A percentile compares a stretch with the other conserved stretches of the same genome.
Evolutionary conservation across 345 rosid species (phyloP).

Genomic region (Syzygium grande): DNA sequence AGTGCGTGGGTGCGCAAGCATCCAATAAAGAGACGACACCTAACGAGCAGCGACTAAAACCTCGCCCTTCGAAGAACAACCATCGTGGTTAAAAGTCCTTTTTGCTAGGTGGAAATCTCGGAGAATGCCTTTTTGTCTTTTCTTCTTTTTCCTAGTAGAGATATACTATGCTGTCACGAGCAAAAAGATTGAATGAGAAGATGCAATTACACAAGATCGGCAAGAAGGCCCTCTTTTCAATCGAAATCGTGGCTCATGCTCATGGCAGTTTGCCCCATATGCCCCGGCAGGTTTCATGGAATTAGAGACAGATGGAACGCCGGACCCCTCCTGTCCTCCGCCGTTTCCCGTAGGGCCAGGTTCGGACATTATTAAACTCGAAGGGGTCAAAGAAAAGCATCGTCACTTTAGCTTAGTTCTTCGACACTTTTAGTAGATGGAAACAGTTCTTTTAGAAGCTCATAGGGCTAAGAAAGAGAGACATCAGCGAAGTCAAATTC

Average conservation of each 20-base stretch:
- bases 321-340: neutral
- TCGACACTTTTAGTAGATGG: neutral
- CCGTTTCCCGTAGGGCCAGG: neutral
- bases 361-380: neutral
- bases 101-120: neutral
- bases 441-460: neutral
- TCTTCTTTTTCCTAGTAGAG: neutral
- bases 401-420: neutral
- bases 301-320: neutral
- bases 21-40: neutral
- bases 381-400: neutral
- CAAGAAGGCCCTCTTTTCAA: neutral
- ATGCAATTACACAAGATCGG: neutral
- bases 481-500: neutral
- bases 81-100: neutral
- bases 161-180: neutral
- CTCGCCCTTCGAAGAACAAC: neutral
- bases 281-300: neutral
- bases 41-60: neutral
- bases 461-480: neutral
- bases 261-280: neutral
- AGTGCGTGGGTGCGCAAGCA: neutral
- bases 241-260: neutral
- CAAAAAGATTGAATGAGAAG: neutral
- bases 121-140: neutral